A percentile compares a stretch with the other conserved stretches of the same genome.
phyloP scores from a whole-genome alignment of 202 grass and related monocot genomes.

The Digitaria exilis region DNA sequence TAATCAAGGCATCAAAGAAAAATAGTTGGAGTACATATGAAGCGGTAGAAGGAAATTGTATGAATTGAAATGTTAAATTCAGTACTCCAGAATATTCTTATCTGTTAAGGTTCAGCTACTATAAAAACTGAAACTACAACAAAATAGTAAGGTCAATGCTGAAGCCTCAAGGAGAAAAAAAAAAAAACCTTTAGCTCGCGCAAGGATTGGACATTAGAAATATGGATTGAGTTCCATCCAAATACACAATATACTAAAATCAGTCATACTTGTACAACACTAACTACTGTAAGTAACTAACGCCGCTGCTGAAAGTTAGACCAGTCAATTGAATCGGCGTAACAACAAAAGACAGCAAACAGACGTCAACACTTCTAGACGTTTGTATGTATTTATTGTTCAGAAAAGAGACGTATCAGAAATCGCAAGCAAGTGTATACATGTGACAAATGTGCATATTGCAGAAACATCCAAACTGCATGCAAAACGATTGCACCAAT shows the following conservation, averaged over 20 bases:
- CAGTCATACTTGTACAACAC: background rate
- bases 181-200: background rate
- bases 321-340: background rate
- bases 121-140: background rate
- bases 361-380: constrained; percentile 6
- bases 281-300: background rate
- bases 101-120: background rate
- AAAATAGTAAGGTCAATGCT: background rate
- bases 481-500: constrained; percentile 13
- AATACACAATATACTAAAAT: background rate
- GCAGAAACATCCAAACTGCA: background rate
- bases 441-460: constrained; percentile 33
- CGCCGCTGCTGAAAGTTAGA: background rate
- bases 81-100: background rate
- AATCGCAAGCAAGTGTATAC: background rate
- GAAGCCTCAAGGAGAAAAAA: background rate
- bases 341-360: constrained; percentile 8
- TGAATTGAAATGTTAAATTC: too few species aligned
- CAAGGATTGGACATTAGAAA: background rate
- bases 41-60: background rate
- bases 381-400: constrained; percentile 11
- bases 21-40: too few species aligned
- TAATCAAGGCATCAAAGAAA: background rate
- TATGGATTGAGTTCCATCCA: background rate
- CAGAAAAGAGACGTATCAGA: constrained; percentile 19